Base-by-base conservation (phyloP, 2,329 filamentous ascomycete species). In the Penicillium freii region DNA sequence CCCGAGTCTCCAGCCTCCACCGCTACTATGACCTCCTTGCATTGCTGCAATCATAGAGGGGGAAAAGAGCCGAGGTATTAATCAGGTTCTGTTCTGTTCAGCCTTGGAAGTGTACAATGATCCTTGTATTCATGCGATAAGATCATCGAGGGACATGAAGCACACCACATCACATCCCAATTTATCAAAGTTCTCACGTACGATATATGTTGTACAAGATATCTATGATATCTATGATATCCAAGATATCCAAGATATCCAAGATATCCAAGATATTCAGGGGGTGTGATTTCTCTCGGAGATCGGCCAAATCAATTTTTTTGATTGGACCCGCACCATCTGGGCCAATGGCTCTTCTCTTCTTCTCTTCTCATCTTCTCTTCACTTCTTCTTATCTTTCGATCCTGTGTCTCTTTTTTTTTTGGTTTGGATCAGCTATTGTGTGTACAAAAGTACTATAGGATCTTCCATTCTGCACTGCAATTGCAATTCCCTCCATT, bases 1-100 rank as follows among this genome's bases (percentile, higher is more conserved):
- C 31, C 38, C 33, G 51, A 53, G 43, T 31, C n/a, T n/a, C 19
- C 43, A 39, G 48, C 43, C 51, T 50, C 27, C 36, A 48, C 55
- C 53, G 36, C 54, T 21, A 42, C n/a, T 36, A 23, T 15, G 33
- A 29, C 27, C 43, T 48, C 61, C 62, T 61, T 64, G 46, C 62
- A 10, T 62, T 39, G 33, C 48, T 27, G 17, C 5, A 33, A 11
- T 7, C 11, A 44, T 15, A 17, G 13, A 23, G 51, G 47, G 44
- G 23, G 34, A 51, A 40, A 53, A 45, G 40, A 43, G 38, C 38
- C 38, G 38, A 51, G 48, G 17, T 19, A n/a, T 17, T 36, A 9
- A n/a, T 8, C 19, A 38, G 34, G 34, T 38, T 43, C 21, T 33
- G 31, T 33, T 11, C 19, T 15, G 19, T 25, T 25, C 8, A 25